phyloP scores from a whole-genome alignment of 2,329 filamentous ascomycete species.

The Ascomycota sp. region DNA sequence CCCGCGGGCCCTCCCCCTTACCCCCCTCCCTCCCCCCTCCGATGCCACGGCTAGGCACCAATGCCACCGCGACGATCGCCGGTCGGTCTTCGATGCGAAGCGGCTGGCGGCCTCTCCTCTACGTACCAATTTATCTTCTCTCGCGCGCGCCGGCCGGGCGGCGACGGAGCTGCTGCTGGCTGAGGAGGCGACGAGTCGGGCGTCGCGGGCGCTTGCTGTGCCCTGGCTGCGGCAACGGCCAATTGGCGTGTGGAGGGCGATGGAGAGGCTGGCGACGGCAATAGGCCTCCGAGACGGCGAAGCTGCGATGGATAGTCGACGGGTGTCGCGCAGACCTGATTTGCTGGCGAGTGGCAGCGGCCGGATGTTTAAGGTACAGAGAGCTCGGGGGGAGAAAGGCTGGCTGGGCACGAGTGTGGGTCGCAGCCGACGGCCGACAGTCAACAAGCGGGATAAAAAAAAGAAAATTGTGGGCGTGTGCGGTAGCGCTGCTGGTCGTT shows the following conservation, averaged over 20 bases:
- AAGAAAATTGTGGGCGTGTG: too few species aligned
- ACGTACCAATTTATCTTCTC: conserved; percentile 1
- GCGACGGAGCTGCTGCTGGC: conserved; percentile 3
- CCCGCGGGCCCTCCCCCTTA: too few species aligned
- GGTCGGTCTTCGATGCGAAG: conserved; percentile 2
- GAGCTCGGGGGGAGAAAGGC: too few species aligned
- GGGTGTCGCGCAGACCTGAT: conserved; percentile 24
- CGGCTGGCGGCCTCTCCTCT: conserved; percentile 1
- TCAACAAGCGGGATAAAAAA: too few species aligned
- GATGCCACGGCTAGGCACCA: conserved; percentile 1
- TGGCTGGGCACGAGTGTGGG: too few species aligned
- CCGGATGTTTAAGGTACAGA: conserved; percentile 4
- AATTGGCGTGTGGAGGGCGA: conserved; percentile 27
- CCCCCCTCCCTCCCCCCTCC: too few species aligned
- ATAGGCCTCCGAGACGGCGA: conserved; percentile 28
- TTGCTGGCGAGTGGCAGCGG: conserved; percentile 17
- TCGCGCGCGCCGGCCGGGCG: background rate
- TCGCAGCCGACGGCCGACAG: too few species aligned
- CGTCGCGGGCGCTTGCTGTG: conserved; percentile 20
- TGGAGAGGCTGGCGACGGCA: conserved; percentile 21
- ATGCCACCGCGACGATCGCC: background rate
- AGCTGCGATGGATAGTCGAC: conserved; percentile 15
- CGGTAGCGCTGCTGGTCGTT: too few species aligned
- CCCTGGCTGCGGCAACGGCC: conserved; percentile 28
- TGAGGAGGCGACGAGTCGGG: conserved; percentile 8